Conservation (phyloP, 2,329 filamentous ascomycete species). For the Hyphodiscus sp. region DNA sequence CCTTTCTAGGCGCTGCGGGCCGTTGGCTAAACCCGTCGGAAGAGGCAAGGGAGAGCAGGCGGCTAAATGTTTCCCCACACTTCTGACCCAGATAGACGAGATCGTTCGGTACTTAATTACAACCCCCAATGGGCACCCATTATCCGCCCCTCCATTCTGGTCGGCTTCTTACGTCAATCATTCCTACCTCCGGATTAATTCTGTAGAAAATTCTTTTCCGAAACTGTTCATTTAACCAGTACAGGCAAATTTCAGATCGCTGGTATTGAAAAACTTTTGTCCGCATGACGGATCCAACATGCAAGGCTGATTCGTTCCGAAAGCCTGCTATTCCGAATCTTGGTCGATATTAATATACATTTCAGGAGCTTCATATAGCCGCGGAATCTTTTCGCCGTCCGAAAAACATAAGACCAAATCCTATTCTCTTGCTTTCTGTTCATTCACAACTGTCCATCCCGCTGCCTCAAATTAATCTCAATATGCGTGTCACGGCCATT, state of each 20-base stretch:
- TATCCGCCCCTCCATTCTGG: background rate
- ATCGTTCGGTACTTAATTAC: background rate
- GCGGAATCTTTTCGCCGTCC: background rate
- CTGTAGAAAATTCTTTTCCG: background rate
- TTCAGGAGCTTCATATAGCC: background rate
- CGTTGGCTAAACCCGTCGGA: background rate
- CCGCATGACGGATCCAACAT: background rate
- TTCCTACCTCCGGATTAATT: background rate
- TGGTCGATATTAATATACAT: background rate
- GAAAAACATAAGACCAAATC: background rate
- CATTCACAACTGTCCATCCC: background rate
- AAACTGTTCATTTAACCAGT: background rate
- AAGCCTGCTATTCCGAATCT: background rate
- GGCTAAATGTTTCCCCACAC: background rate
- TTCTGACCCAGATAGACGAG: background rate
- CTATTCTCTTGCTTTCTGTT: background rate
- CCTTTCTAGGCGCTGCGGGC: background rate
- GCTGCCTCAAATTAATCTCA: background rate
- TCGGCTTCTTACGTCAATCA: background rate
- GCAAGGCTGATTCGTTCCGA: background rate
- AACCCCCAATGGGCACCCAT: background rate
- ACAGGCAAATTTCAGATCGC: background rate
- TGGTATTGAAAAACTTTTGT: background rate
- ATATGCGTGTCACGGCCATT: constrained; percentile 1
- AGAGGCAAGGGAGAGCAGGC: background rate